Evolutionary conservation across 2,329 filamentous ascomycete genomes (phyloP), one percentile per base, ranked within the genome.

Genomic region (Claviceps paspali): DNA sequence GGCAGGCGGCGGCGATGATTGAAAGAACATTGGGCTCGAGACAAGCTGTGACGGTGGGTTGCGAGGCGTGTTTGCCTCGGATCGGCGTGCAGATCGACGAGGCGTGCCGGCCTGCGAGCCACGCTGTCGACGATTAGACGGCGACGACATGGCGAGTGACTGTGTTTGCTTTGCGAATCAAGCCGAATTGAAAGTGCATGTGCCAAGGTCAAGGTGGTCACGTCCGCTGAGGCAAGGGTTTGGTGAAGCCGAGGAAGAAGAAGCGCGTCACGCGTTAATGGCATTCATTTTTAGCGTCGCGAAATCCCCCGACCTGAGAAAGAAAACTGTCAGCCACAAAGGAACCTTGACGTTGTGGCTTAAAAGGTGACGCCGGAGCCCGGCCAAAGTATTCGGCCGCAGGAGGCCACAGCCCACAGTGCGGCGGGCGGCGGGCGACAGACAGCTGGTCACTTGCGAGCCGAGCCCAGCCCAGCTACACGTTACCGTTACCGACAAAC

Each of bases 21-120:
- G 74, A 58, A 78, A 92, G 58, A 83, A 82, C 45, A 94, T 67
- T 29, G 87, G 87, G 41, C 86, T 93, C 4, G 85, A 91, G 5
- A 74, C 73, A 43, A 78, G 64, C 47, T 68, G 64, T 17, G 67
- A 65, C 17, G 59, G 47, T 24, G 62, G 61, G 35, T 65, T 64
- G 43, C 69, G 68, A 36, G 67, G 70, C 30, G 53, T 54, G 26
- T 38, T 44, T 27, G 50, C 46, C 39, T 56, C 47, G 12, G 56
- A 50, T 36, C 54, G 67, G 36, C 68, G 64, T 32, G 49, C 47
- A 35, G 59, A 58, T 36, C 56, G 56, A 41, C 60, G 59, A 33
- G 61, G 61, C 7, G 60, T 62, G 35, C 50, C 56, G 32, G 67
- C 64, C 53, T 71, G 65, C 37, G 74, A 76, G 53, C 58, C 66